phyloP scores from a whole-genome alignment of 495 filamentous ascomycete species.

The Penicillium odoratum region DNA sequence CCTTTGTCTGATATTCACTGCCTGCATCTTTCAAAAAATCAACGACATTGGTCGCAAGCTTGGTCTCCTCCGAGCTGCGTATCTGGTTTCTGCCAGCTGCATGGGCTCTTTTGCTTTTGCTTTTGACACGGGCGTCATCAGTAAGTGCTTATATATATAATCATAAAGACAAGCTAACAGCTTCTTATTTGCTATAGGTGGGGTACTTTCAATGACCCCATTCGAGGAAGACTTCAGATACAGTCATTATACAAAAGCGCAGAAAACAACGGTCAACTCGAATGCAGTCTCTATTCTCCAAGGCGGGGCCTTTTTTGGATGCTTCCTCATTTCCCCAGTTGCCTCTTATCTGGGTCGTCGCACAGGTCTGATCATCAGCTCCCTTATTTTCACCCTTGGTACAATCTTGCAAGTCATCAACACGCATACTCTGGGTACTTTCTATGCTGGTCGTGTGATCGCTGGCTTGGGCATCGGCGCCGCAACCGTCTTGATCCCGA shows the following conservation, averaged over 20 bases:
- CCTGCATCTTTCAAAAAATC: not conserved
- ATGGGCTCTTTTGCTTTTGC: constrained; percentile 44
- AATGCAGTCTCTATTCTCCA: constrained; percentile 46
- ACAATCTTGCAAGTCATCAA: constrained; percentile 47
- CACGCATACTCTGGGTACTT: constrained; percentile 40
- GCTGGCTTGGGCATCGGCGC: constrained; percentile 57
- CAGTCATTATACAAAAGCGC: constrained; percentile 18
- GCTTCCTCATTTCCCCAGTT: constrained; percentile 48
- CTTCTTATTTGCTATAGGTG: constrained; percentile 19
- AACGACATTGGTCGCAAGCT: constrained; percentile 33
- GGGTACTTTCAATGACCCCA: constrained; percentile 39
- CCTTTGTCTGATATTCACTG: not conserved
- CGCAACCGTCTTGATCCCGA: constrained; percentile 54
- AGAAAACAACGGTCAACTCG: constrained; percentile 40
- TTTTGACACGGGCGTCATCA: constrained; percentile 43
- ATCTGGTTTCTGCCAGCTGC: constrained; percentile 39
- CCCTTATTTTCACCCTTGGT: constrained; percentile 44
- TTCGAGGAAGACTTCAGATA: constrained; percentile 43
- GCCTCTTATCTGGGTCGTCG: constrained; percentile 44
- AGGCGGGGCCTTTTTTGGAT: constrained; percentile 45
- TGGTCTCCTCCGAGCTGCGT: constrained; percentile 34
- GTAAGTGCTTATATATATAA: constrained; percentile 14
- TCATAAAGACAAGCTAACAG: not conserved
- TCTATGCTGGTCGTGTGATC: constrained; percentile 50
- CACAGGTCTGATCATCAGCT: constrained; percentile 38